These are phyloP conservation scores for Geranium incanum DNA, from an alignment of 441 rosid species.

Conservation along the genomic window DNA sequence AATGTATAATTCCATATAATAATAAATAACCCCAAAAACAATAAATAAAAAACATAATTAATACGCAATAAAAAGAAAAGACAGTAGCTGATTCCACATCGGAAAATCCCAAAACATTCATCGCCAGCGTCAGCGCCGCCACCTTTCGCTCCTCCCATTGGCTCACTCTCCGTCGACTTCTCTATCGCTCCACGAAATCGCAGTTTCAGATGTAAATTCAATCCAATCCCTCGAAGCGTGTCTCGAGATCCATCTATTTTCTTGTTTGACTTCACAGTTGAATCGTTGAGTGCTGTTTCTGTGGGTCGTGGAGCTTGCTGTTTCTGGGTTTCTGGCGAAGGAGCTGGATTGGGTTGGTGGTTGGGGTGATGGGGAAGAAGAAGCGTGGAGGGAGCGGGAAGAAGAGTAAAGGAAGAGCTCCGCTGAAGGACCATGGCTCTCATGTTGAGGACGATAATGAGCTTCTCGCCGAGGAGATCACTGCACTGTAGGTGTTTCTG, in stretches of 20 bases:
- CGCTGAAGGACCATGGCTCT: slow-evolving; percentile 53
- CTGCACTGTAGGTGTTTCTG: slow-evolving; percentile 67
- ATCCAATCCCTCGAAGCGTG: not conserved
- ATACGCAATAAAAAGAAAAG: not conserved
- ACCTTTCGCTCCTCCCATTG: not conserved
- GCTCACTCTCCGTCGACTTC: not conserved
- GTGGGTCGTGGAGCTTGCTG: not conserved
- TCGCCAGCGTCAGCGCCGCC: not conserved
- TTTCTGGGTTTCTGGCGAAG: not conserved
- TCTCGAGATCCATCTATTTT: not conserved
- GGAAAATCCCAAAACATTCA: not conserved
- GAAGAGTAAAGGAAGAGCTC: slow-evolving; percentile 63
- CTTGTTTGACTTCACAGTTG: not conserved
- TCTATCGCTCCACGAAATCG: not conserved
- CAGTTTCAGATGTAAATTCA: not conserved
- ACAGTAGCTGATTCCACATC: not conserved
- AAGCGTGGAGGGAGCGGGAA: slow-evolving; percentile 46
- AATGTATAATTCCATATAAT: too few species aligned
- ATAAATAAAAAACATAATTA: not conserved
- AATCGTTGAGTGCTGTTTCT: not conserved
- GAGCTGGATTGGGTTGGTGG: not conserved
- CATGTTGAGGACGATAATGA: slow-evolving; percentile 52
- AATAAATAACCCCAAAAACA: not conserved
- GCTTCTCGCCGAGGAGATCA: slow-evolving; percentile 85
- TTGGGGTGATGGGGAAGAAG: slow-evolving; percentile 35